phyloP scores from a whole-genome alignment of 192 early-diverging fungal species.

The Dissophora ornata region DNA sequence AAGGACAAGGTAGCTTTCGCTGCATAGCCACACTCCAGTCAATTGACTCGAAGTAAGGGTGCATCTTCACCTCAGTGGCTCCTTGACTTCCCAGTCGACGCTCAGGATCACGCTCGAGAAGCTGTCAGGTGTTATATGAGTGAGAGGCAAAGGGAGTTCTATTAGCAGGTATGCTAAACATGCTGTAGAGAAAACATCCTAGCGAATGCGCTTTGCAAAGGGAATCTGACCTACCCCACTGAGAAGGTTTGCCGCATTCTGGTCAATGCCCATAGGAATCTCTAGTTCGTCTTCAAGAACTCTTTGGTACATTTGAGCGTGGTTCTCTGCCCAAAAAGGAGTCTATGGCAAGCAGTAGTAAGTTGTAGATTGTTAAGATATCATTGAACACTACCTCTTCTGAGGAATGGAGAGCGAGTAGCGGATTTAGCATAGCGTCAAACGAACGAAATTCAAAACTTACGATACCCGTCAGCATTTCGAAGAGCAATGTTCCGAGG shows the following conservation, averaged over 20 bases:
- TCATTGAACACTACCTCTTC: too few species aligned
- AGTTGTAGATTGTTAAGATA: background rate
- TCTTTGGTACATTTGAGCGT: slow-evolving; percentile 66
- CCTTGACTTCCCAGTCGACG: slow-evolving; percentile 75
- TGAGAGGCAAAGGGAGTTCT: background rate
- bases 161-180: too few species aligned
- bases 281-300: slow-evolving; percentile 65
- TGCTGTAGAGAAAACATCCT: background rate
- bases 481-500: slow-evolving; percentile 90
- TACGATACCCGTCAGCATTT: slow-evolving; percentile 86
- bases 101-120: slow-evolving; percentile 67
- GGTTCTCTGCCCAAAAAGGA: slow-evolving; percentile 71
- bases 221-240: slow-evolving; percentile 59
- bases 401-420: too few species aligned
- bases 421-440: too few species aligned
- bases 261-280: slow-evolving; percentile 61
- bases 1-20: slow-evolving; percentile 69
- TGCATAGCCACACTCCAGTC: slow-evolving; percentile 80
- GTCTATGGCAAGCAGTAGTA: slow-evolving; percentile 28
- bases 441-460: too few species aligned
- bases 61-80: slow-evolving; percentile 72
- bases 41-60: slow-evolving; percentile 78
- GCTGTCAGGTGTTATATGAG: slow-evolving; percentile 13
- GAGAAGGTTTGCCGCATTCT: slow-evolving; percentile 59
- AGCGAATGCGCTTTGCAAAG: too few species aligned